These are phyloP conservation scores for Metarhizium anisopliae DNA, from an alignment of 2,329 filamentous ascomycete genomes.

Conservation along the genomic window DNA sequence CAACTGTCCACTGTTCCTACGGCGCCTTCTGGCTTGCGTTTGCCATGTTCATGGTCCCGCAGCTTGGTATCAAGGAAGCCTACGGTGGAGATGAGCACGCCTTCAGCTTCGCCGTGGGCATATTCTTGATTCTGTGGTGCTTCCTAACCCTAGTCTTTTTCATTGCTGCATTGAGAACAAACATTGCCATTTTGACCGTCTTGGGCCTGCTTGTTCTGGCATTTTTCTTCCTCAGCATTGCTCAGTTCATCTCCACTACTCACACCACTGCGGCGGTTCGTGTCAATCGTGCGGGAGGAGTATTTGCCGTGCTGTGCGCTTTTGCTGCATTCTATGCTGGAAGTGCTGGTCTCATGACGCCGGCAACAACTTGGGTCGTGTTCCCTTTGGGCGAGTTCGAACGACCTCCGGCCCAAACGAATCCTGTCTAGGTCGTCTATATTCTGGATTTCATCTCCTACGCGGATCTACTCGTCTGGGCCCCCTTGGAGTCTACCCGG, in stretches of 20 bases:
- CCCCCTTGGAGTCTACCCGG: too few relatives aligned
- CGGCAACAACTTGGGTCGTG: slow-evolving; percentile 30
- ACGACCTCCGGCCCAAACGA: not conserved
- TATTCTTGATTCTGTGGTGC: slow-evolving; percentile 52
- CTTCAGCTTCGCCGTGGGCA: slow-evolving; percentile 42
- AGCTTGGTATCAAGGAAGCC: slow-evolving; percentile 39
- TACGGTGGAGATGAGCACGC: slow-evolving; percentile 30
- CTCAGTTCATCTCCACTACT: slow-evolving; percentile 38
- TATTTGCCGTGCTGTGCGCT: slow-evolving; percentile 27
- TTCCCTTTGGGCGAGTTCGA: slow-evolving; percentile 30
- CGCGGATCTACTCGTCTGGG: not conserved
- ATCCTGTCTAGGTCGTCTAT: not conserved
- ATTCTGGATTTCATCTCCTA: not conserved
- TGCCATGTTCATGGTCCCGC: slow-evolving; percentile 44
- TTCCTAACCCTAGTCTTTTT: slow-evolving; percentile 49
- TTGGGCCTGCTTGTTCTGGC: slow-evolving; percentile 50
- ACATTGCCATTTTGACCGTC: slow-evolving; percentile 46
- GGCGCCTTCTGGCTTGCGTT: slow-evolving; percentile 55
- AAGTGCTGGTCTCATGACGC: slow-evolving; percentile 29
- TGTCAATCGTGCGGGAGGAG: slow-evolving; percentile 34
- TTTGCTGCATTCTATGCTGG: slow-evolving; percentile 30
- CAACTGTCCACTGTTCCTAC: slow-evolving; percentile 51
- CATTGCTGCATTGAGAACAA: slow-evolving; percentile 47
- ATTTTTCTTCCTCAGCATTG: slow-evolving; percentile 50
- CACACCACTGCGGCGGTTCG: slow-evolving; percentile 28